phyloP scores from a whole-genome alignment of 371 early-diverging fungal genomes.

The Conidiobolus incongruus region DNA sequence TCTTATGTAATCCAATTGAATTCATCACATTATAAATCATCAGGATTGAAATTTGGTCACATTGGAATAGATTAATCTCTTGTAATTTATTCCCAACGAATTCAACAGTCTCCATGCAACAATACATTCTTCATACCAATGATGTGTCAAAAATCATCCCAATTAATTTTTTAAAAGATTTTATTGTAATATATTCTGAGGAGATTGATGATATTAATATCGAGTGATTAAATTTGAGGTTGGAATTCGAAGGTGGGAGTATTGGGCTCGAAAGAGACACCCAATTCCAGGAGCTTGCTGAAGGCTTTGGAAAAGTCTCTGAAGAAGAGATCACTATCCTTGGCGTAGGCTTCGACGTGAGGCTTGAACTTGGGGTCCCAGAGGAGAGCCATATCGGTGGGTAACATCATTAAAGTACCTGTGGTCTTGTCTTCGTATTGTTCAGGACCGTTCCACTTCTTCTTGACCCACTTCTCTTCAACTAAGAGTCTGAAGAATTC shows the following conservation, averaged over 20 bases:
- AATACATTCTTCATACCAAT: too few species aligned
- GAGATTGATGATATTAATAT: too few species aligned
- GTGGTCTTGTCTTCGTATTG: constrained; percentile 65
- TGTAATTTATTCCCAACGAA: too few species aligned
- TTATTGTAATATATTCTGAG: too few species aligned
- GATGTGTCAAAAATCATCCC: too few species aligned
- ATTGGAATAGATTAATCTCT: too few species aligned
- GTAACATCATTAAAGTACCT: constrained; percentile 50
- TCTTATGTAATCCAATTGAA: too few species aligned
- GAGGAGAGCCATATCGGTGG: constrained; percentile 43
- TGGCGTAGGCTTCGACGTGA: constrained; percentile 62
- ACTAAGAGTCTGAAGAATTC: constrained; percentile 58
- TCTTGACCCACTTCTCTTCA: constrained; percentile 58
- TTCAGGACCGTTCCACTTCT: constrained; percentile 60
- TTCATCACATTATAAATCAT: too few species aligned
- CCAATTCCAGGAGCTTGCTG: constrained; percentile 68
- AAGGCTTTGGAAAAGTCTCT: constrained; percentile 67
- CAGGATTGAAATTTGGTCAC: too few species aligned
- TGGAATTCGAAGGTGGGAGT: constrained; percentile 29
- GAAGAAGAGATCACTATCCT: constrained; percentile 54
- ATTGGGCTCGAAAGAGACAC: constrained; percentile 40
- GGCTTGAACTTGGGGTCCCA: constrained; percentile 48
- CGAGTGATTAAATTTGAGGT: constrained; percentile 4
- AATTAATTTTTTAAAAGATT: too few species aligned
- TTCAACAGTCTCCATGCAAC: too few species aligned